Percentiles rank a stretch among this genome's conserved stretches.
These are phyloP conservation scores for Cenchrus americanus DNA, from an alignment of 176 grass and related monocot genomes.

Conservation along the genomic window DNA sequence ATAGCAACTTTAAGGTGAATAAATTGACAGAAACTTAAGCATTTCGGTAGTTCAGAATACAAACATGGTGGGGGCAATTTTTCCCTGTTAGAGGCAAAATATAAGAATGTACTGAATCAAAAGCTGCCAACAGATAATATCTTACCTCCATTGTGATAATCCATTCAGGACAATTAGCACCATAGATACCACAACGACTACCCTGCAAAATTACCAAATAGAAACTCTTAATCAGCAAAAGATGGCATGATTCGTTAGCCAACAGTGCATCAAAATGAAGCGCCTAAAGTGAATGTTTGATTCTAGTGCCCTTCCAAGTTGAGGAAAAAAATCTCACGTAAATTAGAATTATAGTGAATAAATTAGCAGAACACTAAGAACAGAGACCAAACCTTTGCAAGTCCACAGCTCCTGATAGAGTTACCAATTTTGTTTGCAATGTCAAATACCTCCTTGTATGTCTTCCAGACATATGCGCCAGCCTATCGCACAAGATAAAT, in stretches of 20 bases:
- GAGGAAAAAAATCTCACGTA: conserved; percentile 16
- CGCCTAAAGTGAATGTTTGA: conserved; percentile 19
- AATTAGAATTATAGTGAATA: conserved; percentile 10
- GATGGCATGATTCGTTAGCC: conserved; percentile 30
- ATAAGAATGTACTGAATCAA: conserved; percentile 14
- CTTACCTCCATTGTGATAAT: conserved; percentile 86
- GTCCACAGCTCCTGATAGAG: conserved; percentile 67
- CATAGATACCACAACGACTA: conserved; percentile 80
- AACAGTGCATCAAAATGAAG: conserved; percentile 16
- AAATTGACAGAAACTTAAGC: conserved; percentile 21
- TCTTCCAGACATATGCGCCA: conserved; percentile 71
- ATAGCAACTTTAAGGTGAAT: conserved; percentile 31
- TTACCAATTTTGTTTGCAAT: conserved; percentile 62
- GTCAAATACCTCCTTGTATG: conserved; percentile 74
- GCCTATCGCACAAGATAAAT: conserved; percentile 52
- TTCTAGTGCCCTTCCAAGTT: neutral
- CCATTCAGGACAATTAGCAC: conserved; percentile 87
- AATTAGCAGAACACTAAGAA: conserved; percentile 25
- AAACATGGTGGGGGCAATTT: neutral
- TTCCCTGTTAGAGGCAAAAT: neutral
- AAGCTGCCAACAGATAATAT: conserved; percentile 21
- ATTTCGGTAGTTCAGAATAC: neutral
- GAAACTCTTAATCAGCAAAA: conserved; percentile 7
- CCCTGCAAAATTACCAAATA: conserved; percentile 51
- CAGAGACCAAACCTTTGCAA: conserved; percentile 58